Conservation (phyloP, 2,329 filamentous ascomycete genomes). For the Fusarium zealandicum region DNA sequence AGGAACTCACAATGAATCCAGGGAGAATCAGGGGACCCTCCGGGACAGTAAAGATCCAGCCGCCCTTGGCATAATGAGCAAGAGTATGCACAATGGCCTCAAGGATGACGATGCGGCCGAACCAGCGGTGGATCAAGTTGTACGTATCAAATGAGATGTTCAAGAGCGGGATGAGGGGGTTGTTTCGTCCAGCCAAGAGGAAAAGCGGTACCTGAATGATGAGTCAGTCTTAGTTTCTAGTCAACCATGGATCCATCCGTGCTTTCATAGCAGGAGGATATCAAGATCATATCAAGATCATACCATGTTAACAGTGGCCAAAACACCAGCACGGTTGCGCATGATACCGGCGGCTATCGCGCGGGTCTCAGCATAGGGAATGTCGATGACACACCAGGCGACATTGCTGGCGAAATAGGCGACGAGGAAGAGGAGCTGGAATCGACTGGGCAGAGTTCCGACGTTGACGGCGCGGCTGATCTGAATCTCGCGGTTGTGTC, state of each 20-base stretch:
- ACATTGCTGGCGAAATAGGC: conserved; percentile 66
- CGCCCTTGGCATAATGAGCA: conserved; percentile 61
- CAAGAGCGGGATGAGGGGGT: conserved; percentile 75
- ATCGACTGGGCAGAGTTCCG: conserved; percentile 67
- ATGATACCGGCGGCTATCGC: conserved; percentile 56
- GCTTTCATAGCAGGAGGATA: no score
- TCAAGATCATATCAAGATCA: conserved; percentile 16
- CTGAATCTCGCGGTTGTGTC: conserved; percentile 70
- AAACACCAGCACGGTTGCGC: conserved; percentile 73
- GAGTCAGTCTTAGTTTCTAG: not conserved
- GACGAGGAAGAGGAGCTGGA: conserved; percentile 63
- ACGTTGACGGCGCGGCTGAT: conserved; percentile 64
- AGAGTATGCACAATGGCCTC: conserved; percentile 72
- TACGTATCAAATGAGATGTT: conserved; percentile 83
- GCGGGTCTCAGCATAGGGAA: conserved; percentile 62
- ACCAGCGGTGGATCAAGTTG: conserved; percentile 82
- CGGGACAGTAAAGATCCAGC: conserved; percentile 53
- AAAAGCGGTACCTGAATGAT: conserved; percentile 66
- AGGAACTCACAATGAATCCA: conserved; percentile 68
- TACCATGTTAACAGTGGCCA: conserved; percentile 79
- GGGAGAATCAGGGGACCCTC: conserved; percentile 60
- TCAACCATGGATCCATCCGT: conserved; percentile 11
- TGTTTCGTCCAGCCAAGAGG: conserved; percentile 77
- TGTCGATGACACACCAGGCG: conserved; percentile 71
- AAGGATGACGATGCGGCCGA: conserved; percentile 76